Base-by-base conservation (phyloP, 2,329 filamentous ascomycete genomes). In the Pseudocercospora musae region DNA sequence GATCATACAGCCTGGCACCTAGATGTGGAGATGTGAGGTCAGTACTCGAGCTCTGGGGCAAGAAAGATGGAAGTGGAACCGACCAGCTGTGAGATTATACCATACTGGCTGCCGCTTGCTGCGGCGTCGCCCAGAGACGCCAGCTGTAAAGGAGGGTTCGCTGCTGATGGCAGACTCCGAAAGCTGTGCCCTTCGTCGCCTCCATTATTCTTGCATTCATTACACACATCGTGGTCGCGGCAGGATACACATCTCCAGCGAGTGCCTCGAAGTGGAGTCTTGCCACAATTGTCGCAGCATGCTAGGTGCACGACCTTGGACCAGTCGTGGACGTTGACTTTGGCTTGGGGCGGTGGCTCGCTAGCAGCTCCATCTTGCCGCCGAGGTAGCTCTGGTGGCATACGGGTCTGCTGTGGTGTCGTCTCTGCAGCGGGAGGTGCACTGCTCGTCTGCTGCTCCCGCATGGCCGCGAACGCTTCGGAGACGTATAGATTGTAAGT, bases 161-260 rank as follows among this genome's bases (percentile, higher is more conserved):
- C 40, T 23, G 46, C 33, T 20, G 50, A 56, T 23, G 58, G 58
- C 0, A 60, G 52, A 20, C 31, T 29, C 2, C 37, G 37, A 18
- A 48, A 60, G 8, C 40, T 33, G 42, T 60, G 58, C 6, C 58
- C 58, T 56, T 60, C 58, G 5, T 60, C 58, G 15, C 29, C 37
- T 15, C 58, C 58, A 27, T 56, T 40, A 44, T 25, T 49, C 29
- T 60, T 60, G 50, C 58, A 60, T 18, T 56, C 42, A 42, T 55
- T 27, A 42, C 58, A 60, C 13, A 60, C 25, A 21, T 60, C 58
- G 58, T 60, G 58, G 40, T 60, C 58, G 13, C 50, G 58, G 21
- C 58, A 60, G 7, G 58, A 33, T 18, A 33, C 7, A 27, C 58
- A 60, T 49, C 46, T 56, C 58, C 58, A 60, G 8, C 58, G 50